phyloP scores from a whole-genome alignment of 2,329 filamentous ascomycete species.

The Whalleya microplaca region DNA sequence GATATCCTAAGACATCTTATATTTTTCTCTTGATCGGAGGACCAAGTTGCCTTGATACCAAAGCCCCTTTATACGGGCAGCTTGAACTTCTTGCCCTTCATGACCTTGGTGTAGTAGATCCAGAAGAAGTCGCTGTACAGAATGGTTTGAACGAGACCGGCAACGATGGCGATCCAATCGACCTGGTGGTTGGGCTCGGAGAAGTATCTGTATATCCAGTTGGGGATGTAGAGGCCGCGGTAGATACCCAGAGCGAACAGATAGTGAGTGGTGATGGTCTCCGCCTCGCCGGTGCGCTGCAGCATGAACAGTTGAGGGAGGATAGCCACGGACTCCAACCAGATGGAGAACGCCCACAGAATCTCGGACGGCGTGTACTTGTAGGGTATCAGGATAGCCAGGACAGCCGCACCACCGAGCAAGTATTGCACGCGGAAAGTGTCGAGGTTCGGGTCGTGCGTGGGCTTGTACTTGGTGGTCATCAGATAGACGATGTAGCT shows the following conservation, averaged over 20 bases:
- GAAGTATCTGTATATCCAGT: constrained; percentile 94
- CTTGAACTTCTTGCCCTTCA: constrained; percentile 88
- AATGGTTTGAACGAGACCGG: constrained; percentile 89
- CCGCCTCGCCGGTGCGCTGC: constrained; percentile 94
- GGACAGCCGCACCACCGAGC: constrained; percentile 75
- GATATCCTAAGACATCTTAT: neutral
- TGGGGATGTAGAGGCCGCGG: constrained; percentile 94
- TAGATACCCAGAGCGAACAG: constrained; percentile 92
- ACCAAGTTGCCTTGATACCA: neutral
- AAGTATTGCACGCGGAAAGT: constrained; percentile 98
- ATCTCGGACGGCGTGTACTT: constrained; percentile 84
- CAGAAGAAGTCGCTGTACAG: constrained; percentile 99
- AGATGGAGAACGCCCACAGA: constrained; percentile 96
- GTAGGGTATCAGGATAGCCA: constrained; percentile 85
- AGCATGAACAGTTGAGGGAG: constrained; percentile 98
- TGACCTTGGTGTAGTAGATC: constrained; percentile 97
- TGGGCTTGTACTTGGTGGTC: constrained; percentile 96
- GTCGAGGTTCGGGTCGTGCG: constrained; percentile 94
- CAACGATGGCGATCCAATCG: constrained; percentile 85
- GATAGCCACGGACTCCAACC: constrained; percentile 96
- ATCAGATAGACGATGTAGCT: constrained; percentile 97
- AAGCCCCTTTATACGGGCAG: constrained; percentile 67
- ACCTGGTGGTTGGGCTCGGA: constrained; percentile 71
- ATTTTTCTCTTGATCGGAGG: neutral
- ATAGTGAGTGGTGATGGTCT: constrained; percentile 99